These are phyloP conservation scores for Mimosa pudica DNA, from an alignment of 306 rosid genomes.

Conservation along the genomic window DNA sequence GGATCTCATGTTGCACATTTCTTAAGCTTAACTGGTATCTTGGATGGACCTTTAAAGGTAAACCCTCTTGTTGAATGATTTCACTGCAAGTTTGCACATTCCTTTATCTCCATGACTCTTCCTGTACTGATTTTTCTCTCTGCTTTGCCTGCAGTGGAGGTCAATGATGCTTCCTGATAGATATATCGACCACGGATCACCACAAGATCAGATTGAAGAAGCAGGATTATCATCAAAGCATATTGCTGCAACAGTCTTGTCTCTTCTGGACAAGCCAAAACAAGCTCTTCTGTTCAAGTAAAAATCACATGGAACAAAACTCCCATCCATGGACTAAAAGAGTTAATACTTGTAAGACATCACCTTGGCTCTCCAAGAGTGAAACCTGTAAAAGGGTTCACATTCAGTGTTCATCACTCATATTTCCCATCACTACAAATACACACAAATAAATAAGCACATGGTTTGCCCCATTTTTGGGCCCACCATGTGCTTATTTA, in stretches of 20 bases:
- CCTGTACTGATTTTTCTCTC: constrained; percentile 2
- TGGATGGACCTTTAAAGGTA: constrained; percentile 88
- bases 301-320: constrained; percentile 35
- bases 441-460: too few species aligned
- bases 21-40: constrained; percentile 72
- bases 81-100: background rate
- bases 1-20: constrained; percentile 89
- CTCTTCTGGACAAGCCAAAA: constrained; percentile 71
- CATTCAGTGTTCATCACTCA: too few species aligned
- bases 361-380: constrained; percentile 2
- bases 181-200: constrained; percentile 88
- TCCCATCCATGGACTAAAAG: constrained; percentile 27
- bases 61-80: constrained; percentile 11
- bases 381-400: constrained; percentile 1
- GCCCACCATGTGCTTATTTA: too few species aligned
- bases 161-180: constrained; percentile 91
- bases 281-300: constrained; percentile 66
- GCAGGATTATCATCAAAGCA: constrained; percentile 82
- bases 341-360: background rate
- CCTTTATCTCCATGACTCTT: background rate
- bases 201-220: constrained; percentile 64
- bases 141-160: constrained; percentile 63
- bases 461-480: too few species aligned
- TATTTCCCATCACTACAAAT: too few species aligned
- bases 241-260: constrained; percentile 69